Conservation (phyloP, 1,284 basidiomycete genomes). For the Apiotrichum akiyoshidainum region DNA sequence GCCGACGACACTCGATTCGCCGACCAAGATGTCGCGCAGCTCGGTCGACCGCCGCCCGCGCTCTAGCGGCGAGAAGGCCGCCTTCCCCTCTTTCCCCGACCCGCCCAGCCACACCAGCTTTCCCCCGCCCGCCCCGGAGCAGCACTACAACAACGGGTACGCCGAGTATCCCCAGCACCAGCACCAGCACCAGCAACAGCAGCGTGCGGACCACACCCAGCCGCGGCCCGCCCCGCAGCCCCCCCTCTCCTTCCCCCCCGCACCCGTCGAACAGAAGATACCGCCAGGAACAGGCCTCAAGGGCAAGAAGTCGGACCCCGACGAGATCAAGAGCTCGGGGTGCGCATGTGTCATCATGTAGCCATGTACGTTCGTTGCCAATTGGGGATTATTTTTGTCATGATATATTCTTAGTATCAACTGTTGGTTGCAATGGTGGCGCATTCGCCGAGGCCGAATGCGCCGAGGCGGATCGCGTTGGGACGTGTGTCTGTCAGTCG, state of each 20-base stretch:
- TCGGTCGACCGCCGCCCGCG: too few species aligned
- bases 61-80: too few species aligned
- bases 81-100: too few species aligned
- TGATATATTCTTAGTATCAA: not conserved
- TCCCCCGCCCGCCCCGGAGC: not conserved
- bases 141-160: not conserved
- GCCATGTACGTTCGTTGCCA: not conserved
- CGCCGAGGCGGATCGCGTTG: too few species aligned
- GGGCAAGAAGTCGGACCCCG: conserved; percentile 8
- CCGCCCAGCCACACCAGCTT: too few species aligned
- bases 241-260: not conserved
- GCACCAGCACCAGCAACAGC: not conserved
- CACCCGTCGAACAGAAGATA: not conserved
- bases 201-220: not conserved
- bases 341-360: conserved; percentile 23
- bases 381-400: not conserved
- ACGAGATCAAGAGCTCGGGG: conserved; percentile 17
- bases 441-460: too few species aligned
- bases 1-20: not conserved
- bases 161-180: not conserved
- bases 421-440: too few species aligned
- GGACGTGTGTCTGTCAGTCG: too few species aligned
- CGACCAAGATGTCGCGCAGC: too few species aligned
- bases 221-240: not conserved
- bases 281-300: not conserved